Conservation (phyloP, 2,329 filamentous ascomycete genomes). For the Aspergillus hiratsukae region DNA sequence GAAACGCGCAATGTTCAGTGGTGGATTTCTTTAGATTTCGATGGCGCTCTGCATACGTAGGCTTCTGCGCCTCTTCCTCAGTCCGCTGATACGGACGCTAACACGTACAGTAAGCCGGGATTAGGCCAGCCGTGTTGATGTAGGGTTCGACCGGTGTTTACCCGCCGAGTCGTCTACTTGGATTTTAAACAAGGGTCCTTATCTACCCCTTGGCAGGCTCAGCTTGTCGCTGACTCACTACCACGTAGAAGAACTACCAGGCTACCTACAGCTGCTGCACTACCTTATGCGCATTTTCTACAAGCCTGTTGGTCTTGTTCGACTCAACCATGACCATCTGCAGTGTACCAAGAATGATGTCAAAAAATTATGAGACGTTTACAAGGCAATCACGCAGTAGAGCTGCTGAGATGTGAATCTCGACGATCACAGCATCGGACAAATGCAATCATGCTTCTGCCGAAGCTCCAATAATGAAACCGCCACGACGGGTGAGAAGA, state of each 20-base stretch:
- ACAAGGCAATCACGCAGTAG: not conserved
- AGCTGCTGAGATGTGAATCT: not conserved
- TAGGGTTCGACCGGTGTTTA: not conserved
- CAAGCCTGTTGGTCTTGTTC: not conserved
- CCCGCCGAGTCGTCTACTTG: not conserved
- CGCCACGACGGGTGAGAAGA: not conserved
- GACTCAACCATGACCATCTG: not conserved
- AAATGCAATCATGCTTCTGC: not conserved
- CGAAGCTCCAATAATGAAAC: not conserved
- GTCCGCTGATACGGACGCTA: not conserved
- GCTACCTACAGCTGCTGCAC: not conserved
- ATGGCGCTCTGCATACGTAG: not conserved
- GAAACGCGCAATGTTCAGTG: not conserved
- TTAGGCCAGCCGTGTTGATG: not conserved
- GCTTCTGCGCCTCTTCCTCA: not conserved
- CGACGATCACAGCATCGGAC: not conserved
- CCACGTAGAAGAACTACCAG: not conserved
- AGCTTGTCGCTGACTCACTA: too few relatives aligned
- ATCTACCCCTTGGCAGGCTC: not conserved
- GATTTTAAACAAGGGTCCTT: not conserved
- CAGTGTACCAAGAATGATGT: not conserved
- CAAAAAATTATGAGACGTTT: not conserved
- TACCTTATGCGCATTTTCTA: not conserved
- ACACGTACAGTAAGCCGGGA: not conserved
- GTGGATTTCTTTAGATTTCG: not conserved